Evolutionary conservation across 2,329 filamentous ascomycete genomes (phyloP).

Genomic region (Xylaria digitata): DNA sequence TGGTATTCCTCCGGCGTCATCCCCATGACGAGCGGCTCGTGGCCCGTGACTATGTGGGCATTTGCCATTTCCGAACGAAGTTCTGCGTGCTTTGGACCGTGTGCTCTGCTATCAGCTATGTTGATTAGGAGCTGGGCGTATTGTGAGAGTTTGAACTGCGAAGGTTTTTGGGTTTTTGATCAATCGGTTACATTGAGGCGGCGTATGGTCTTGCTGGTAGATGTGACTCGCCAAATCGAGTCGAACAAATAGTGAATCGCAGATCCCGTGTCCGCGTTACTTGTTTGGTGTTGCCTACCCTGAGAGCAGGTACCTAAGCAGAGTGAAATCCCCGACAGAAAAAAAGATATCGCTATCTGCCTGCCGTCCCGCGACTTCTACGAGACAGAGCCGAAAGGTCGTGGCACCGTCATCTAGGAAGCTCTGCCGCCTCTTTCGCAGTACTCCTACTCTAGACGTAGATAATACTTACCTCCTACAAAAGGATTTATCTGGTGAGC

Average conservation of each 20-base stretch:
- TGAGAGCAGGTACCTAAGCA: neutral
- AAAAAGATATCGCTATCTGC: neutral
- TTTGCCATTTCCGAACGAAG: slow-evolving; percentile 6
- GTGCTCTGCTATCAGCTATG: too few species aligned
- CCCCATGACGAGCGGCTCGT: slow-evolving; percentile 28
- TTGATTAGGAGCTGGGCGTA: too few species aligned
- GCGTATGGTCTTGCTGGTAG: too few species aligned
- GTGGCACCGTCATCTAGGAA: neutral
- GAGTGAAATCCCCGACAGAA: neutral
- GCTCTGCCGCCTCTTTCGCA: neutral
- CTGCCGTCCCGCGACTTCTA: neutral
- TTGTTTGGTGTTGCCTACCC: neutral
- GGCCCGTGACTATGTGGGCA: neutral
- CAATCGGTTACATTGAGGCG: too few species aligned
- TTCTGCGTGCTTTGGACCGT: neutral
- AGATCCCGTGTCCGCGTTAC: neutral
- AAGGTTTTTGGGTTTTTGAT: too few species aligned
- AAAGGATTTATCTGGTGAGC: neutral
- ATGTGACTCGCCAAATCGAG: too few species aligned
- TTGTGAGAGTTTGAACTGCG: too few species aligned
- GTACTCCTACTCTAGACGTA: neutral
- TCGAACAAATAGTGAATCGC: too few species aligned
- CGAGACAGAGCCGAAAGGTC: too few species aligned
- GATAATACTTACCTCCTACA: too few species aligned
- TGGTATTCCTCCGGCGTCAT: slow-evolving; percentile 33